Evolutionary conservation across 345 rosid genomes (phyloP), one percentile per base, ranked within the genome.

Genomic region (Brassica nigra): DNA sequence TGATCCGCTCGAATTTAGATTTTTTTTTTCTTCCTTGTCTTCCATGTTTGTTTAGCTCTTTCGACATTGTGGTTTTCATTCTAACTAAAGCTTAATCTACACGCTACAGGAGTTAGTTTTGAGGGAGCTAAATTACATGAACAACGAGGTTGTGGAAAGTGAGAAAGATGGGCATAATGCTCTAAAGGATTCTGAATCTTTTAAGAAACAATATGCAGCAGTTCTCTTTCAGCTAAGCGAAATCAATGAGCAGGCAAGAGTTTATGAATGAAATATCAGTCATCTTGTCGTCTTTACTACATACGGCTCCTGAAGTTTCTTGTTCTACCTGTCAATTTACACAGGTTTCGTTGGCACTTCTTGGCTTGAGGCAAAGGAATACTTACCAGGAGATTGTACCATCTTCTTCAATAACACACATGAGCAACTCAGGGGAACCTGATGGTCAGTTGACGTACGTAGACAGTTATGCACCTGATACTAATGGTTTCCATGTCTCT

Each of bases 181-280:
- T 62, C 73, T 86, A 11, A 89, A 87, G 85, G 91, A 86, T 72
- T 88, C 91, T 52, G 92, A 90, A 81, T 76, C 83, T 75, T 90
- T 90, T 77, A 89, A 86, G 87, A 91, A 90, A 85, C 89, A 90
- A 70, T 90, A 91, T 82, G 97, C 94, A 71, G 92, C 97, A 39
- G 87, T 91, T 73, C 83, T 91, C 75, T 80, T 87, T 28, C 90
- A 79, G 87, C 82, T 91, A 73, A 90, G 89, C 33, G 91, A 90
- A 83, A 73, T 89, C 73, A 91, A 91, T 82, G 97, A 90, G 63
- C 91, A 90, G 91, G 97, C 79, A 91, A 62, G 89, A 55, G 57
- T 71, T 30, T 29, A 34, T 64, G 30, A 66, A 67, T 28, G 64
- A 58, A 67, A 73, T 37, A 20, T 71, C 76, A 49, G 71, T 58